A percentile compares a stretch with the other conserved stretches of the same genome.
Conservation (phyloP, 2,329 filamentous ascomycete species). For the Epichloe sp. region DNA sequence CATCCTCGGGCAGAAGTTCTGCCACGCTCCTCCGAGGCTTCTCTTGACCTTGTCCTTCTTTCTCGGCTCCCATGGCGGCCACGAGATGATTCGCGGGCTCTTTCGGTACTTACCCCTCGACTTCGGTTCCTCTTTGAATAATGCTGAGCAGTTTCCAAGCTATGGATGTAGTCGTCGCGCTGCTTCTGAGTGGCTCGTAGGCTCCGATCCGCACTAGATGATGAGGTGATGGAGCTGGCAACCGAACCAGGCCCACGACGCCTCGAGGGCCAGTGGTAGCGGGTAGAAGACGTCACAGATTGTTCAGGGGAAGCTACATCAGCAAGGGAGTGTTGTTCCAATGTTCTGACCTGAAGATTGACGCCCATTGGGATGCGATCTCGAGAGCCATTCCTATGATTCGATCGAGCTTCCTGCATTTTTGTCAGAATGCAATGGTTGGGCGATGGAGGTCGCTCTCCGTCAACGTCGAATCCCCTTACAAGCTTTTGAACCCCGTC, state of each 20-base stretch:
- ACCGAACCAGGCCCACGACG: conserved; percentile 43
- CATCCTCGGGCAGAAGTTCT: conserved; percentile 52
- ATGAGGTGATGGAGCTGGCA: conserved; percentile 43
- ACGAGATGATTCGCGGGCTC: conserved; percentile 27
- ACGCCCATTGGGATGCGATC: conserved; percentile 65
- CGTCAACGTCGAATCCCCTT: conserved; percentile 16
- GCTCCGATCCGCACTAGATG: conserved; percentile 37
- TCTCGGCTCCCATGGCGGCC: conserved; percentile 36
- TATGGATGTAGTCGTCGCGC: conserved; percentile 76
- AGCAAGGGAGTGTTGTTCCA: conserved; percentile 36
- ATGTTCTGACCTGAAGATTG: conserved; percentile 49
- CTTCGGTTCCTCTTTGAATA: conserved; percentile 42
- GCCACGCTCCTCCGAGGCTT: conserved; percentile 57
- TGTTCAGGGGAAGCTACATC: conserved; percentile 46
- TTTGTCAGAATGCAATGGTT: conserved; percentile 47
- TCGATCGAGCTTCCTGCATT: conserved; percentile 43
- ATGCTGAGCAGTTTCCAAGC: conserved; percentile 63
- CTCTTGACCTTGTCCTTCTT: conserved; percentile 39
- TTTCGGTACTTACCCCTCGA: conserved; percentile 39
- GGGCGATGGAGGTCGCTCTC: conserved; percentile 46
- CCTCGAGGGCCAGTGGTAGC: conserved; percentile 42
- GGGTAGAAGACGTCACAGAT: conserved; percentile 37
- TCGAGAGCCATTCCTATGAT: conserved; percentile 56
- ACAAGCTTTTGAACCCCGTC: conserved; percentile 27
- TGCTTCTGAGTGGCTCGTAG: conserved; percentile 43